phyloP scores from a whole-genome alignment of 129 eudicot genomes.

The Apium graveolens region DNA sequence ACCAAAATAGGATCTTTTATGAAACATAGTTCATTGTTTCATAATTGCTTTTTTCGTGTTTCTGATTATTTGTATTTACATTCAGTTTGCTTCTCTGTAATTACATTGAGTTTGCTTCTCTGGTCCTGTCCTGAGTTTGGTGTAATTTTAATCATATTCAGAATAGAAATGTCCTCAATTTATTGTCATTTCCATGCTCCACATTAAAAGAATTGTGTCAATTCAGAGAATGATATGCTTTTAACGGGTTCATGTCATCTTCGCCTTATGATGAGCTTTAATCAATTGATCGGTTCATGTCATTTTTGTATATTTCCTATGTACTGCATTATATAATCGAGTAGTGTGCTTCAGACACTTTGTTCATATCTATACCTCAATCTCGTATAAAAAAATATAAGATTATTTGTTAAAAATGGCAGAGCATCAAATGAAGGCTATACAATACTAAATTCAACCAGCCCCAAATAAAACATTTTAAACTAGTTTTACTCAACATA shows the following conservation, averaged over 20 bases:
- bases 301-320: not conserved
- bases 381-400: not conserved
- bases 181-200: not conserved
- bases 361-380: not conserved
- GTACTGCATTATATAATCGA: not conserved
- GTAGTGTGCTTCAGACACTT: not conserved
- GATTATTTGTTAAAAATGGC: not conserved
- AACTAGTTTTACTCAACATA: not conserved
- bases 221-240: too few species aligned
- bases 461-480: not conserved
- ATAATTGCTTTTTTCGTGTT: too few species aligned
- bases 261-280: not conserved
- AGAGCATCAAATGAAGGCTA: not conserved
- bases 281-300: not conserved
- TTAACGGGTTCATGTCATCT: not conserved
- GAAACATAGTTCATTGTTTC: not conserved
- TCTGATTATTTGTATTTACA: too few species aligned
- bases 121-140: not conserved
- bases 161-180: not conserved
- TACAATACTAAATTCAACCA: not conserved
- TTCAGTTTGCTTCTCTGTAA: too few species aligned
- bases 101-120: not conserved
- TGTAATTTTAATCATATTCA: not conserved
- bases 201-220: too few species aligned
- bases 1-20: not conserved